A percentile compares a stretch with the other conserved stretches of the same genome.
These are phyloP conservation scores for Malassezia nana DNA, from an alignment of 1,284 basidiomycete species.

Conservation along the genomic window DNA sequence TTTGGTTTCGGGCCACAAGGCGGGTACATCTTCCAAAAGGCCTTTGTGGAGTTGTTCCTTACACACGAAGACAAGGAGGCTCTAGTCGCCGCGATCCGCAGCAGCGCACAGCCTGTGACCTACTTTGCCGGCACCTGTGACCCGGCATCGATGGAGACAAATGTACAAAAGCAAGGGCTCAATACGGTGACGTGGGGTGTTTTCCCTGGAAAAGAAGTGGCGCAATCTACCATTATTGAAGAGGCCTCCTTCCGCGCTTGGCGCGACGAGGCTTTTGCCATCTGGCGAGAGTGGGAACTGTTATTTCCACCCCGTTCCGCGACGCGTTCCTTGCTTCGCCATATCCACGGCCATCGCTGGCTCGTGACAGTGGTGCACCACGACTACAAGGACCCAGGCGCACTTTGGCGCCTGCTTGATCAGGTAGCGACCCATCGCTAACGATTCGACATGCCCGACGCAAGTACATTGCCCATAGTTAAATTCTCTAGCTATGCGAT, in stretches of 20 bases:
- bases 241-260: slow-evolving; percentile 51
- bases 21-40: slow-evolving; percentile 93
- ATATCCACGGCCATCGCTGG: slow-evolving; percentile 68
- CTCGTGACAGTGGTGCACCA: slow-evolving; percentile 88
- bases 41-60: slow-evolving; percentile 94
- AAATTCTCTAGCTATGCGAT: no score
- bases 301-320: slow-evolving; percentile 68
- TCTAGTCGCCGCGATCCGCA: slow-evolving; percentile 59
- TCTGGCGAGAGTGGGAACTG: slow-evolving; percentile 89
- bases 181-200: slow-evolving; percentile 52
- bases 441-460: no score
- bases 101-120: slow-evolving; percentile 59
- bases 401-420: slow-evolving; percentile 58
- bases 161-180: slow-evolving; percentile 48
- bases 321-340: slow-evolving; percentile 64
- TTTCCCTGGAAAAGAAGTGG: slow-evolving; percentile 51
- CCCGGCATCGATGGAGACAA: slow-evolving; percentile 42
- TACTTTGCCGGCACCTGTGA: slow-evolving; percentile 70
- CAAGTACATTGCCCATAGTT: no score
- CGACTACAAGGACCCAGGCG: slow-evolving; percentile 73
- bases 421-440: background rate
- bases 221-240: slow-evolving; percentile 51
- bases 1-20: slow-evolving; percentile 86
- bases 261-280: slow-evolving; percentile 85
- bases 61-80: slow-evolving; percentile 57